These are phyloP conservation scores for Heterobasidion irregulare DNA, from an alignment of 1,284 basidiomycete genomes.

Conservation along the genomic window DNA sequence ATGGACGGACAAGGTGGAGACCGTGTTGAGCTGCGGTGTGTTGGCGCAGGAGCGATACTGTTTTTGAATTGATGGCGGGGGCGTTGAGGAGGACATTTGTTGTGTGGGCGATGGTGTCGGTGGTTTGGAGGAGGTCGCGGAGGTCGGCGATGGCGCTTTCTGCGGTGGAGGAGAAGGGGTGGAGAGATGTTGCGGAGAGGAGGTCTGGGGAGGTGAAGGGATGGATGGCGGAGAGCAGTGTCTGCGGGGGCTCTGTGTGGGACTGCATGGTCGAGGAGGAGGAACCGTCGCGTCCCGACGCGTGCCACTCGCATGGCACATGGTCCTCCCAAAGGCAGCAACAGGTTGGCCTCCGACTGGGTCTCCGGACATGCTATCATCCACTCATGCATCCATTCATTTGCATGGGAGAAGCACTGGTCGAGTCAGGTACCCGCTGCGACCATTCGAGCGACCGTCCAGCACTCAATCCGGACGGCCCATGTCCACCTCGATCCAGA, in stretches of 20 bases:
- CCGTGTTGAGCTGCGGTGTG: slow-evolving; percentile 43
- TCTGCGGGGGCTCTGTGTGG: slow-evolving; percentile 10
- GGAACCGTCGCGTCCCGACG: too few relatives aligned
- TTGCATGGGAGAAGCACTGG: too few relatives aligned
- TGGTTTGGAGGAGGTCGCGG: slow-evolving; percentile 39
- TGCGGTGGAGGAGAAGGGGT: slow-evolving; percentile 37
- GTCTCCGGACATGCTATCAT: too few relatives aligned
- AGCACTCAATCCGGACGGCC: too few relatives aligned
- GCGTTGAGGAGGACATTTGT: slow-evolving; percentile 36
- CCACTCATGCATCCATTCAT: too few relatives aligned
- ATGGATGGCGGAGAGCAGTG: slow-evolving; percentile 37
- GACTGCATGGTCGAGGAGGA: background rate
- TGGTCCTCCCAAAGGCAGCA: too few relatives aligned
- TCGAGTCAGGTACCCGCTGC: too few relatives aligned
- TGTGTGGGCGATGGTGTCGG: slow-evolving; percentile 43
- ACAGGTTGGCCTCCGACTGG: too few relatives aligned
- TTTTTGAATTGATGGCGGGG: slow-evolving; percentile 49
- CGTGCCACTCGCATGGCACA: too few relatives aligned
- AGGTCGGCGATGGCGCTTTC: slow-evolving; percentile 34
- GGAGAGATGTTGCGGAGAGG: slow-evolving; percentile 18
- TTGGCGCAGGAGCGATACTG: slow-evolving; percentile 58
- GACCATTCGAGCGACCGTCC: too few relatives aligned
- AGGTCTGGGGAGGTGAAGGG: slow-evolving; percentile 27
- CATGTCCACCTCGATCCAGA: too few relatives aligned
- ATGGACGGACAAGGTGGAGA: slow-evolving; percentile 35